Evolutionary conservation across 306 rosid species (phyloP).

Genomic region (Fragaria vesca): DNA sequence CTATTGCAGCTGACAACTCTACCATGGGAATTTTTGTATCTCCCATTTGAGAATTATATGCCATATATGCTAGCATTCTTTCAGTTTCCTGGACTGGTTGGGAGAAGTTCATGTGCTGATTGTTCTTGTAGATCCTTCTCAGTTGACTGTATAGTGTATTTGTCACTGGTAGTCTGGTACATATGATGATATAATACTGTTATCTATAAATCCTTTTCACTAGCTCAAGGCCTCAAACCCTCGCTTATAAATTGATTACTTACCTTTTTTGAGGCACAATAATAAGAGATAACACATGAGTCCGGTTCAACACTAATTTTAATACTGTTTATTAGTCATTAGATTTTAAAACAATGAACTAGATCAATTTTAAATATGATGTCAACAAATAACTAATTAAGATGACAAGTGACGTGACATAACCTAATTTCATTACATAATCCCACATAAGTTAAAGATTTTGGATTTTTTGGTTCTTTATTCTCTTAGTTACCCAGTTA

Average conservation of each 20-base stretch:
- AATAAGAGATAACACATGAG: no score
- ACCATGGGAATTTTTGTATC: neutral
- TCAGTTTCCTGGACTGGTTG: conserved; percentile 5
- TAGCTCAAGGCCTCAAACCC: neutral
- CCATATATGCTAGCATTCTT: conserved; percentile 1
- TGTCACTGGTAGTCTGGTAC: neutral
- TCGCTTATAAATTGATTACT: neutral
- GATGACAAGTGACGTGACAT: no score
- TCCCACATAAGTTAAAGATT: neutral
- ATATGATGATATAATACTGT: neutral
- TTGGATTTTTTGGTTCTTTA: no score
- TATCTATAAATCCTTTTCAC: neutral
- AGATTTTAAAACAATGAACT: no score
- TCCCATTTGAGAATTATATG: conserved; percentile 3
- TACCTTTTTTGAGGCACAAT: neutral
- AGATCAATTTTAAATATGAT: no score
- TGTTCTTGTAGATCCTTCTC: neutral
- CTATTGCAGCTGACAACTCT: conserved; percentile 10
- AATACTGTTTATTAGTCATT: no score
- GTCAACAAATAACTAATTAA: no score
- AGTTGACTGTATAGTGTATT: neutral
- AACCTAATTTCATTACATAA: no score
- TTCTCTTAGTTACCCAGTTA: no score
- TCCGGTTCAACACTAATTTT: no score
- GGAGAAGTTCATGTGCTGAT: neutral